Evolutionary conservation across 2,329 filamentous ascomycete genomes (phyloP), one percentile per base, ranked within the genome.

Genomic region (Arthroderma uncinatum): DNA sequence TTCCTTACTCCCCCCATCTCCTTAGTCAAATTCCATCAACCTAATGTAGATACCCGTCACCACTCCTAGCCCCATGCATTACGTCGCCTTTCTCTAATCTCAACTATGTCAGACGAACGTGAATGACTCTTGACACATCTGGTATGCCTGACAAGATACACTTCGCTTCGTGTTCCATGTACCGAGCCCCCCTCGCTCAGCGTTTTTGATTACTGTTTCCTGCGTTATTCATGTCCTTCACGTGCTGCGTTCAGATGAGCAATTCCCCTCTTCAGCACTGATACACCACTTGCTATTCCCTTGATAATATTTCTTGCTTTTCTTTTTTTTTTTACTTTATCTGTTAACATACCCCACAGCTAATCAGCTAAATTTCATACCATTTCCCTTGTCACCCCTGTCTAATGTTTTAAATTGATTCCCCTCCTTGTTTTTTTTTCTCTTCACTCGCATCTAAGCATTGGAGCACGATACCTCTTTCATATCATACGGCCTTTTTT

Each of bases 391-490:
- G 42, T 48, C 10, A 21, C n/a, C 6, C 7, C 14, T 14, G 42
- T 48, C n/a, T 48, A 30, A 30, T 48, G 21, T 10, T 28, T 48
- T 28, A 30, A 30, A 48, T n/a, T 48, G 42, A 48, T 48, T 48
- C 42, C 42, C 42, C 19, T 30, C 23, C 14, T 48, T 48, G 42
- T 28, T 28, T 25, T 25, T 48, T 21, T 44, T 21, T 42, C n/a
- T 42, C 28, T 48, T 14, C 21, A 25, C 21, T 48, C 23, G 42
- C 42, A 48, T 48, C 23, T 25, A 30, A 48, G 42, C 42, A 48
- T 30, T 30, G 42, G 42, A 48, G 42, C 25, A 48, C 39, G 39
- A 48, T 48, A 48, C 44, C 25, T 48, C n/a, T 47, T 48, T 48
- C 21, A 28, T 48, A 48, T 30, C 21, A 25, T 48, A 48, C 44